Evolutionary conservation across 371 early-diverging fungal species (phyloP), one percentile per base, ranked within the genome.

Genomic region (Rhizopus delemar): DNA sequence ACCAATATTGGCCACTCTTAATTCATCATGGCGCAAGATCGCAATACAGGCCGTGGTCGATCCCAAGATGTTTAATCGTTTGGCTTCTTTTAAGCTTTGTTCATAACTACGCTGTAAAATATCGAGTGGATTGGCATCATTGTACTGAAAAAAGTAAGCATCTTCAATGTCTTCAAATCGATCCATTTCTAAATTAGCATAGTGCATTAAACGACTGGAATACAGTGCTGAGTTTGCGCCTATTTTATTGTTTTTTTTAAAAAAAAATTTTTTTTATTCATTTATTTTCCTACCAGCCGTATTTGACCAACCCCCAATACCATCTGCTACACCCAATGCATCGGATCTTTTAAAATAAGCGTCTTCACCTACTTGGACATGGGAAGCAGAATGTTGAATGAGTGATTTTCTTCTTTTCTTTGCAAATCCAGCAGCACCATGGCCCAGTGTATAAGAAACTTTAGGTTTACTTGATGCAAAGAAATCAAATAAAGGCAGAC

Each of bases 121-220:
- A n/a, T 88, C 80, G 6, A 86, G 80, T 0, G 96, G 95, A 57
- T 92, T 83, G 8, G 70, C 68, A 29, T 86, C 81, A 66, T 94
- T 93, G 69, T 89, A 92, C 48, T 86, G 85, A 41, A 65, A 69
- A 60, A 78, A 78, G 9, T 41, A 56, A 22, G 76, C 74, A 33
- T 78, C 79, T 46, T 78, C 79, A 1, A 71, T 69, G 39, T 78
- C 69, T 48, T 78, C 79, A 41, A 90, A 87, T 8, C 89, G 85
- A 59, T 92, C 91, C 51, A 95, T 73, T 69, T 97, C 94, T 16
- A 81, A 61, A 60, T 80, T 83, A 11, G 90, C 88, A 68, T 95
- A 90, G 71, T 95, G 95, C 98, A 97, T 97, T 45, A 97, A 66
- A 60, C 92, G 89, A 48, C 90, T 83, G 3, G 95, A 90, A 69